Conservation (phyloP, 2,329 filamentous ascomycete genomes). For the Beauveria asiatica region DNA sequence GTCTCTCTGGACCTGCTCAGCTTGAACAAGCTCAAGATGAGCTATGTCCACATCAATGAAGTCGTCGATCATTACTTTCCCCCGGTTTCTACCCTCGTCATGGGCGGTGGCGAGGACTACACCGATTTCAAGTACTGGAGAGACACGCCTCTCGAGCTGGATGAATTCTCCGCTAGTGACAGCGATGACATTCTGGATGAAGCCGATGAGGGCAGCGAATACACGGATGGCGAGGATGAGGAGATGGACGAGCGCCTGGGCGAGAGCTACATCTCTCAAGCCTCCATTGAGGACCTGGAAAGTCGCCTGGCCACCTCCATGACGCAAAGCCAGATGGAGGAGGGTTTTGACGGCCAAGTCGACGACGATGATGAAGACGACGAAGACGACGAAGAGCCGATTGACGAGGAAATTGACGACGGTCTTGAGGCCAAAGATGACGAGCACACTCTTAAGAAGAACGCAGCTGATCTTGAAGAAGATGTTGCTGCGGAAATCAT, state of each 20-base stretch:
- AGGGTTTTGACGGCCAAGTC: constrained; percentile 30
- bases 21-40: constrained; percentile 91
- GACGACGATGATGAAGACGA: constrained; percentile 26
- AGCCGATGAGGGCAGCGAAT: constrained; percentile 32
- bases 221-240: constrained; percentile 37
- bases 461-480: constrained; percentile 23
- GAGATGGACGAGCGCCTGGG: constrained; percentile 34
- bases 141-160: constrained; percentile 71
- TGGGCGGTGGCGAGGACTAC: constrained; percentile 84
- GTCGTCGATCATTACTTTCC: constrained; percentile 98
- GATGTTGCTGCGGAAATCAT: constrained; percentile 50
- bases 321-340: constrained; percentile 23
- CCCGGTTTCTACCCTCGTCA: constrained; percentile 76
- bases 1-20: constrained; percentile 84
- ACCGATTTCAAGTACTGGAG: constrained; percentile 98
- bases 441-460: constrained; percentile 18
- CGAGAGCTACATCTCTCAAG: constrained; percentile 47
- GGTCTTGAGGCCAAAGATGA: constrained; percentile 33
- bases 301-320: constrained; percentile 25
- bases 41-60: constrained; percentile 94
- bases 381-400: constrained; percentile 18
- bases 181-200: constrained; percentile 48
- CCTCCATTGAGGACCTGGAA: constrained; percentile 38
- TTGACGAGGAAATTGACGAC: constrained; percentile 24
- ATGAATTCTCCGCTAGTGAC: constrained; percentile 83